Evolutionary conservation across 352 stramenopile genomes (phyloP).

Genomic region (Hyaloperonospora brassicae): DNA sequence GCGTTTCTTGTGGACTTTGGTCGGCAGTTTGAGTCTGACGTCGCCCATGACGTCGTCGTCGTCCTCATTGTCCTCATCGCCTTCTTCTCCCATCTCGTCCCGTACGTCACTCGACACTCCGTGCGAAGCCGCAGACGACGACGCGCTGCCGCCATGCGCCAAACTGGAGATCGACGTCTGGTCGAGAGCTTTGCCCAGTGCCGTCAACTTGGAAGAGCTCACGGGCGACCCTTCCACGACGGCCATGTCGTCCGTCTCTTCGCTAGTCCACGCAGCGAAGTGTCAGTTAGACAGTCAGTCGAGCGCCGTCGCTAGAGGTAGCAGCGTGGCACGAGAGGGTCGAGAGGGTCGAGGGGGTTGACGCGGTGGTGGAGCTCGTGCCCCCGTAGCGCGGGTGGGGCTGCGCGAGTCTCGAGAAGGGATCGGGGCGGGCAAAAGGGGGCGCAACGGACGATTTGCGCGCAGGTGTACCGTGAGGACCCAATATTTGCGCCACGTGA

Average conservation of each 20-base stretch:
- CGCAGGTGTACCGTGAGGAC: too few species aligned
- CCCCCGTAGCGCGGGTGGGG: too few species aligned
- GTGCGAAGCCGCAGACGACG: slow-evolving; percentile 9
- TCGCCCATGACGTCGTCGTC: slow-evolving; percentile 1
- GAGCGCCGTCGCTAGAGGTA: too few species aligned
- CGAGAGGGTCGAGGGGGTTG: too few species aligned
- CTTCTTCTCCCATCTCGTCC: slow-evolving; percentile 8
- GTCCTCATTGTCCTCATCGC: slow-evolving; percentile 3
- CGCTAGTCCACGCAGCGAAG: neutral
- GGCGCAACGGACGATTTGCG: slow-evolving; percentile 16
- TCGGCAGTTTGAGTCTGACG: slow-evolving; percentile 17
- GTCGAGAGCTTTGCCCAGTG: slow-evolving; percentile 64
- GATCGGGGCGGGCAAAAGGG: slow-evolving; percentile 17
- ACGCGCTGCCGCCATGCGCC: slow-evolving; percentile 3
- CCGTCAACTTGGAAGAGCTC: slow-evolving; percentile 57
- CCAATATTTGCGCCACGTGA: neutral
- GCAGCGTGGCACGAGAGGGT: too few species aligned
- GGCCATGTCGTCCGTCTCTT: slow-evolving; percentile 26
- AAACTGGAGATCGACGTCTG: slow-evolving; percentile 61
- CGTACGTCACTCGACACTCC: slow-evolving; percentile 6
- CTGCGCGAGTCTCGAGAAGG: slow-evolving; percentile 15
- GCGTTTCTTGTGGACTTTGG: slow-evolving; percentile 75
- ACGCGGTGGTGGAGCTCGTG: too few species aligned
- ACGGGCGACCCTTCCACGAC: slow-evolving; percentile 30
- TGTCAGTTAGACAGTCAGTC: neutral